Evolutionary conservation across 192 early-diverging fungal species (phyloP), one percentile per base, ranked within the genome.

Genomic region (Podila verticillata): DNA sequence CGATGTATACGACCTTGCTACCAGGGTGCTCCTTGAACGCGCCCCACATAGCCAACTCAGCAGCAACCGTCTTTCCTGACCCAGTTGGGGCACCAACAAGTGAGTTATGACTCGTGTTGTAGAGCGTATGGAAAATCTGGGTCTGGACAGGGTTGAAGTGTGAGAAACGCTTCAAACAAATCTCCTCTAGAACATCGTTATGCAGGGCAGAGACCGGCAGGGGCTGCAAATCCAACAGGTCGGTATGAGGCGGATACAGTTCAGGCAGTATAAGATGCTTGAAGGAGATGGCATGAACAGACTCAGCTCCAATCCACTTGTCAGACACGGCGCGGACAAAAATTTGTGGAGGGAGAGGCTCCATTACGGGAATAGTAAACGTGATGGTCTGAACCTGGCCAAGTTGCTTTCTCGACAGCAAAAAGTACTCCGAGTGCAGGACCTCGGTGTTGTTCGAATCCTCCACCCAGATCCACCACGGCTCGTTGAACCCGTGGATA

Each of bases 91-190:
- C 97, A 63, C 97, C 97, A 13, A 99, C 86, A 15, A 99, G 86
- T 2, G 91, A 90, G 83, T 99, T 98, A 69, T 93, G 86, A 9
- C 89, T 63, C 15, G 94, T 93, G 65, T 88, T 89, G 73, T 99
- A 99, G 20, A 98, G 86, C 0, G 97, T 97, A 68, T 99, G 96
- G 89, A 99, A 99, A 51, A 99, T 92, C 78, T 99, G 98, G 4
- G 98, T 98, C 83, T 99, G 98, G 32, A 99, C 92, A 0, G 98
- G 96, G 70, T 99, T 99, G 81, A 99, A 99, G 75, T 95, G 96
- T n/a, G 93, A 81, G 75, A 99, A 97, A 28, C 96, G 86, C 72
- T 87, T 72, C 29, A 82, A 57, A 67, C 96, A 99, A 63, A 97
- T 96, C 34, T 85, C 91, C 72, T 99, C 97, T 49, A 98, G 81